These are phyloP conservation scores for Albatrellus ellisii DNA, from an alignment of 768 basidiomycete genomes.

Conservation along the genomic window DNA sequence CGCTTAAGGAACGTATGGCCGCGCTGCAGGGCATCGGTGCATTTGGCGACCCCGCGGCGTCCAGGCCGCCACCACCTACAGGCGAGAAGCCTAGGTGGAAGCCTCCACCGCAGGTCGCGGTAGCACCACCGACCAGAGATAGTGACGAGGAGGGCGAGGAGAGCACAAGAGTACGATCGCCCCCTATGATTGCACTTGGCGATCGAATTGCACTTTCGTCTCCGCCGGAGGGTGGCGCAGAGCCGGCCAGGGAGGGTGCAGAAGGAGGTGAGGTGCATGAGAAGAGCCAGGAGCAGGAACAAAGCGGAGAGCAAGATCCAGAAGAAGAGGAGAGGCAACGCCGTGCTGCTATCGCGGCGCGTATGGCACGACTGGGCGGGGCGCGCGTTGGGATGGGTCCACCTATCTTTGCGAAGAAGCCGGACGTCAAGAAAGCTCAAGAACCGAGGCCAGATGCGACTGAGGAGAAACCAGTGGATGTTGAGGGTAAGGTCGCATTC, in stretches of 20 bases:
- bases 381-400: constrained; percentile 71
- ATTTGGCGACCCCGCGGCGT: constrained; percentile 40
- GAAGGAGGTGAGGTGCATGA: constrained; percentile 23
- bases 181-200: background rate
- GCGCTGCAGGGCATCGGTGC: constrained; percentile 77
- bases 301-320: constrained; percentile 35
- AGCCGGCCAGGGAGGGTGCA: constrained; percentile 8
- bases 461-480: constrained; percentile 12
- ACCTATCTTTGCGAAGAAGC: constrained; percentile 52
- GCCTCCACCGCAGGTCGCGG: constrained; percentile 42
- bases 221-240: background rate
- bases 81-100: constrained; percentile 79
- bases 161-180: background rate
- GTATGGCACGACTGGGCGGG: constrained; percentile 89
- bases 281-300: no score
- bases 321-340: constrained; percentile 68
- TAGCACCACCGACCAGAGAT: constrained; percentile 29
- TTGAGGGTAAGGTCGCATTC: no score
- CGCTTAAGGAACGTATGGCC: constrained; percentile 91
- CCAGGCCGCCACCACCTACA: constrained; percentile 45
- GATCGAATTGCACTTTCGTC: background rate
- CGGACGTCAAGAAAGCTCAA: constrained; percentile 23
- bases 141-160: constrained; percentile 23
- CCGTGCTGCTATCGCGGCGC: constrained; percentile 78
- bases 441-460: constrained; percentile 12